phyloP scores from a whole-genome alignment of 768 basidiomycete genomes.

The Lenzites betulinus region DNA sequence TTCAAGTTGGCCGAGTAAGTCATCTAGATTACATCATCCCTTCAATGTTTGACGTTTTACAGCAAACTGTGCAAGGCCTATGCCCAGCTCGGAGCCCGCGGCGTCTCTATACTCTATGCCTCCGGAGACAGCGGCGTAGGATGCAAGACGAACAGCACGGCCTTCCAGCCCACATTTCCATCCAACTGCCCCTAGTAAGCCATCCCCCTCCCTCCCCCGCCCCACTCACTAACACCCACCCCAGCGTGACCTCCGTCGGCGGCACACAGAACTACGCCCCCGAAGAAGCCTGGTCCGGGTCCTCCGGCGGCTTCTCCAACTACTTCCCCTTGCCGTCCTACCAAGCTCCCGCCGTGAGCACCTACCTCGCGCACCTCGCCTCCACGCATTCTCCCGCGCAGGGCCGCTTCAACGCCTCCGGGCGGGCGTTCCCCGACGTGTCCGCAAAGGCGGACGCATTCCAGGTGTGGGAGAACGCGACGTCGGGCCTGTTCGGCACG shows the following conservation, averaged over 20 bases:
- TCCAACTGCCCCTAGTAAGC: constrained; percentile 38
- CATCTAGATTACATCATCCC: background rate
- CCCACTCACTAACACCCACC: background rate
- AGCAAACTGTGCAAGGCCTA: constrained; percentile 38
- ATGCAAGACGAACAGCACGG: constrained; percentile 27
- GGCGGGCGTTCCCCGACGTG: constrained; percentile 52
- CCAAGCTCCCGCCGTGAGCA: constrained; percentile 46
- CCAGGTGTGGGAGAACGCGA: constrained; percentile 24
- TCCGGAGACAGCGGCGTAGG: constrained; percentile 40
- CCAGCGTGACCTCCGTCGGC: constrained; percentile 39
- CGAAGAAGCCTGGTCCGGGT: constrained; percentile 35
- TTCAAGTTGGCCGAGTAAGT: constrained; percentile 49
- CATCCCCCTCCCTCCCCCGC: background rate
- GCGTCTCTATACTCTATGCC: constrained; percentile 37
- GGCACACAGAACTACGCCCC: constrained; percentile 37
- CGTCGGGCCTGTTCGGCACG: constrained; percentile 33
- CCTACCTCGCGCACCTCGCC: constrained; percentile 46
- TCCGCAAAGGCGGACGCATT: constrained; percentile 41
- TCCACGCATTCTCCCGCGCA: constrained; percentile 55
- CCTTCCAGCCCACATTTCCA: constrained; percentile 39
- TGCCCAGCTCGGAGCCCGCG: constrained; percentile 38
- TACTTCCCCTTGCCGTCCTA: constrained; percentile 56
- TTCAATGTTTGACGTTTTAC: no score
- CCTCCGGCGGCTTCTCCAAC: constrained; percentile 49
- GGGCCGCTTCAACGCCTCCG: constrained; percentile 33